Conservation (phyloP, 306 rosid species). For the Cucumis cinereus region DNA sequence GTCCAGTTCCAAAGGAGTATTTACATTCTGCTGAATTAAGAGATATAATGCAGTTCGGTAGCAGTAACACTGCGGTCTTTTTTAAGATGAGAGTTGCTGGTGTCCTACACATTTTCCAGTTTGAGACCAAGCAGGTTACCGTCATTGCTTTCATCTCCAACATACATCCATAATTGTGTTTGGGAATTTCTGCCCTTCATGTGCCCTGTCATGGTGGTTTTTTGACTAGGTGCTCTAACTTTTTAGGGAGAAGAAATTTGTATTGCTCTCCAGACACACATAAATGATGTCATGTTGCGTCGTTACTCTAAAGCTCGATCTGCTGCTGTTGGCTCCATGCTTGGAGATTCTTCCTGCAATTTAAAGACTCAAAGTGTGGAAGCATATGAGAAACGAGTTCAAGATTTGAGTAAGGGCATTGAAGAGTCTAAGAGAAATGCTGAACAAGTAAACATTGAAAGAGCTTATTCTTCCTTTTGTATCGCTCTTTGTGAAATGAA, state of each 20-base stretch:
- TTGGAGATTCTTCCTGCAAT: slow-evolving; percentile 46
- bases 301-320: slow-evolving; percentile 75
- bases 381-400: slow-evolving; percentile 46
- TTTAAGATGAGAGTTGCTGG: slow-evolving; percentile 99
- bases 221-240: slow-evolving; percentile 11
- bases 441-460: slow-evolving; percentile 49
- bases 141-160: slow-evolving; percentile 7
- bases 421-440: slow-evolving; percentile 73
- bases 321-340: slow-evolving; percentile 31
- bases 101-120: slow-evolving; percentile 88
- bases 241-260: slow-evolving; percentile 93
- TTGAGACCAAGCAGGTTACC: slow-evolving; percentile 85
- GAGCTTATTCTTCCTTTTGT: neutral
- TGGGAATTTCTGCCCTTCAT: neutral
- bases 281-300: slow-evolving; percentile 86
- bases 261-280: slow-evolving; percentile 91
- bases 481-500: too few species aligned
- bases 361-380: slow-evolving; percentile 44
- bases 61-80: slow-evolving; percentile 93
- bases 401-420: slow-evolving; percentile 57
- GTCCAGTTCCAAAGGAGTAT: slow-evolving; percentile 92
- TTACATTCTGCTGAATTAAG: slow-evolving; percentile 90
- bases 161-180: neutral
- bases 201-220: neutral
- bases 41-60: slow-evolving; percentile 97